Evolutionary conservation across 352 stramenopile genomes (phyloP).

Genomic region (Phytophthora pistaciae): DNA sequence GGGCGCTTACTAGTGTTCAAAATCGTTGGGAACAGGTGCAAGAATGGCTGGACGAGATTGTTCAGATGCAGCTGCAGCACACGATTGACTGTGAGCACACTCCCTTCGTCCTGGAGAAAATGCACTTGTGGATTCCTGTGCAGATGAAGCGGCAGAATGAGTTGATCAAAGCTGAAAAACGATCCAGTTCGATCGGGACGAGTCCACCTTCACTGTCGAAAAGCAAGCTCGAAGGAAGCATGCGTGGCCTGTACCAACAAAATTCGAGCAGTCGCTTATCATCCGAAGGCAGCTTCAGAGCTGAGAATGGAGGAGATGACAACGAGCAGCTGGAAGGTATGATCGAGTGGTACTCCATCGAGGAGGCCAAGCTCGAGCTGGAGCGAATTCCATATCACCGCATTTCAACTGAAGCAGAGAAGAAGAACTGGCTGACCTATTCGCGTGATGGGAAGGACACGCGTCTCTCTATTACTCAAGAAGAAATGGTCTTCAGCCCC

Average conservation of each 20-base stretch:
- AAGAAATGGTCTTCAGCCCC: slow-evolving; percentile 69
- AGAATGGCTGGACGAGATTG: slow-evolving; percentile 69
- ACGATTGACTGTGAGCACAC: slow-evolving; percentile 73
- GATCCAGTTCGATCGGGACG: slow-evolving; percentile 7
- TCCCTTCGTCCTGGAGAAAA: slow-evolving; percentile 76
- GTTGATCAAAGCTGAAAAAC: slow-evolving; percentile 16
- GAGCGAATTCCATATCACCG: slow-evolving; percentile 71
- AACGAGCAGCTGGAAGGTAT: slow-evolving; percentile 65
- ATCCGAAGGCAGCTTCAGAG: slow-evolving; percentile 2
- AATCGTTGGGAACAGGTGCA: slow-evolving; percentile 70
- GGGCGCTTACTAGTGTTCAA: slow-evolving; percentile 56
- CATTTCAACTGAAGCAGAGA: slow-evolving; percentile 66
- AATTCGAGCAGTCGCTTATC: slow-evolving; percentile 15
- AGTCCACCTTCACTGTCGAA: slow-evolving; percentile 14
- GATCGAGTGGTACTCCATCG: slow-evolving; percentile 76
- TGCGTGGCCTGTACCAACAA: slow-evolving; percentile 10
- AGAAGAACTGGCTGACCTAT: slow-evolving; percentile 57
- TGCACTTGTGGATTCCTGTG: slow-evolving; percentile 52
- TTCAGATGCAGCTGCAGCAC: slow-evolving; percentile 70
- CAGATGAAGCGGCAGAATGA: slow-evolving; percentile 6
- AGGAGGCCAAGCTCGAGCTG: slow-evolving; percentile 75
- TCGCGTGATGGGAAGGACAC: slow-evolving; percentile 69
- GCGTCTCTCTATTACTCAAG: slow-evolving; percentile 62
- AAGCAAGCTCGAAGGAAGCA: slow-evolving; percentile 2
- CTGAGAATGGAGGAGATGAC: slow-evolving; percentile 37